Evolutionary conservation across 768 basidiomycete genomes (phyloP).

Genomic region (Hygrophoropsis aurantiaca): DNA sequence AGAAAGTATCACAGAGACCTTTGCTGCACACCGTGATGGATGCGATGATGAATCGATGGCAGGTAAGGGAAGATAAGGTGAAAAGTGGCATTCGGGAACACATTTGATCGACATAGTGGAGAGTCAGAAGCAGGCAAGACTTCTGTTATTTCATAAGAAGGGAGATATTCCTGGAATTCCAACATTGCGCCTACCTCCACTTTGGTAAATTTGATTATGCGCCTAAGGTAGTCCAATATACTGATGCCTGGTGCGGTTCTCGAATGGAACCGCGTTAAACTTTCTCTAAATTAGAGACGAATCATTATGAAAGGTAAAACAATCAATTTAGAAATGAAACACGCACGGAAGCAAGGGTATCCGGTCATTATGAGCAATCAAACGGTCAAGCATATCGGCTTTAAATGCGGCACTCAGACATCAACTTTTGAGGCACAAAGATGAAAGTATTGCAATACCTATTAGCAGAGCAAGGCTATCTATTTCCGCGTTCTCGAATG

Average conservation of each 20-base stretch:
- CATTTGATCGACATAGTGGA: slow-evolving; percentile 93
- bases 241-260: slow-evolving; percentile 85
- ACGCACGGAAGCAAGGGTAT: slow-evolving; percentile 86
- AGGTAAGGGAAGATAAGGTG: slow-evolving; percentile 93
- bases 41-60: slow-evolving; percentile 96
- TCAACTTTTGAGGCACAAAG: slow-evolving; percentile 10
- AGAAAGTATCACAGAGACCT: slow-evolving; percentile 93
- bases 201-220: slow-evolving; percentile 94
- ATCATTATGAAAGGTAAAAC: too few relatives aligned
- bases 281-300: slow-evolving; percentile 53
- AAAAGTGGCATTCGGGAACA: slow-evolving; percentile 85
- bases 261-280: slow-evolving; percentile 95
- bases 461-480: slow-evolving; percentile 87
- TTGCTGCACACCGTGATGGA: slow-evolving; percentile 92
- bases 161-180: neutral
- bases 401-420: slow-evolving; percentile 21
- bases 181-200: slow-evolving; percentile 68
- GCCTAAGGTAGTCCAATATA: slow-evolving; percentile 89
- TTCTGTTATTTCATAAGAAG: slow-evolving; percentile 45
- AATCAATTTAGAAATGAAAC: slow-evolving; percentile 20
- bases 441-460: slow-evolving; percentile 47
- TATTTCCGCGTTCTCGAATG: slow-evolving; percentile 82
- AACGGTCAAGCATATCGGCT: slow-evolving; percentile 96
- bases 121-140: slow-evolving; percentile 75
- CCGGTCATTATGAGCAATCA: slow-evolving; percentile 94